Conservation (phyloP, 225 moss, liverwort and hornwort genomes). For the Neckera pumila region DNA sequence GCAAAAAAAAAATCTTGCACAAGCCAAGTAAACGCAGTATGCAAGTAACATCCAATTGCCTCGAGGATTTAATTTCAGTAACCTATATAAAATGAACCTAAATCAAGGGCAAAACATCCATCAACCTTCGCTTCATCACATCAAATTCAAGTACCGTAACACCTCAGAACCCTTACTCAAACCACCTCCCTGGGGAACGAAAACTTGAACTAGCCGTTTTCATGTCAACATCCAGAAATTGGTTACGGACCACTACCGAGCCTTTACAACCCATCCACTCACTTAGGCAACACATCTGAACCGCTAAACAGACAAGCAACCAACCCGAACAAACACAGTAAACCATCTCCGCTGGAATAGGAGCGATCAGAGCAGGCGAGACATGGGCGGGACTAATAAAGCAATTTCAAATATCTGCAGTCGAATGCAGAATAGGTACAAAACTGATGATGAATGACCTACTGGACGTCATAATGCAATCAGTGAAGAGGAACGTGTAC, state of each 20-base stretch:
- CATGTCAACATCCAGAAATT: neutral
- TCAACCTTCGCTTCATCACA: too few relatives aligned
- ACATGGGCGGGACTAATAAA: neutral
- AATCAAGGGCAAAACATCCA: too few relatives aligned
- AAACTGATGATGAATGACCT: neutral
- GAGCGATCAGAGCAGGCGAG: neutral
- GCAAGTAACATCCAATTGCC: too few relatives aligned
- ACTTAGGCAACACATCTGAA: too few relatives aligned
- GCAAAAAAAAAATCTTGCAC: neutral
- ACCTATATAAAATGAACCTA: neutral
- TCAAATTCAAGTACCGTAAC: too few relatives aligned
- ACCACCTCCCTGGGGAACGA: neutral
- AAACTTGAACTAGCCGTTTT: too few relatives aligned
- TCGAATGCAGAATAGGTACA: neutral
- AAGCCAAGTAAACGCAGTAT: fast-evolving
- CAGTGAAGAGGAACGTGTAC: neutral
- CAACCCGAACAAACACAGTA: neutral
- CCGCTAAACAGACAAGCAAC: too few relatives aligned
- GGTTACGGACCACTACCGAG: neutral
- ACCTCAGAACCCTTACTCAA: neutral
- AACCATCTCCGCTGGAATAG: neutral
- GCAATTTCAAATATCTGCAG: neutral
- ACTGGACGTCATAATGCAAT: neutral
- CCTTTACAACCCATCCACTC: neutral
- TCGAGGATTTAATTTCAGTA: too few relatives aligned